phyloP scores from a whole-genome alignment of 2,329 filamentous ascomycete species.

The Hypoxylon sp. region DNA sequence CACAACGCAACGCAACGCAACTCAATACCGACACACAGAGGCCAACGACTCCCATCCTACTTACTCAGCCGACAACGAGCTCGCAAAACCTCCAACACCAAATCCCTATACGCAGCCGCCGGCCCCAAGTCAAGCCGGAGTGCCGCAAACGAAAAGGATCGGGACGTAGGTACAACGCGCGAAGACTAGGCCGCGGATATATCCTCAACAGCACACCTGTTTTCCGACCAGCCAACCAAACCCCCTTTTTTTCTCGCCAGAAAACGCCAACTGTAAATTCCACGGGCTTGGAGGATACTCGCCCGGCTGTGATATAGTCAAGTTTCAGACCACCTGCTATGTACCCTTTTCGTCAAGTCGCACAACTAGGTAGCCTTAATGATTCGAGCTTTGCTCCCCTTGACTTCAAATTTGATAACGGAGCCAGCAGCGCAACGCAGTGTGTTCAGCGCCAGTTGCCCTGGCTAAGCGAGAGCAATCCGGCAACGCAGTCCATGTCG shows the following conservation, averaged over 20 bases:
- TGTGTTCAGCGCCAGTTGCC: slow-evolving; percentile 84
- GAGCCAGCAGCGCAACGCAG: no score
- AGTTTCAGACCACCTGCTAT: slow-evolving; percentile 1
- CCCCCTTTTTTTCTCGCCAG: slow-evolving; percentile 2
- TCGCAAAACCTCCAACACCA: background rate
- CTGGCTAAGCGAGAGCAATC: slow-evolving; percentile 88
- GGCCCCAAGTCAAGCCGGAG: no score
- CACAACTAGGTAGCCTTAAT: background rate
- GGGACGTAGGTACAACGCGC: background rate
- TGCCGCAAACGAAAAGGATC: no score
- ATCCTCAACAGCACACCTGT: slow-evolving; percentile 10
- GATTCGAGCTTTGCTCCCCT: background rate
- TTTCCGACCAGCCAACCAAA: slow-evolving; percentile 14
- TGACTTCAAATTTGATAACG: no score
- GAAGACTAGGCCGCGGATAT: background rate
- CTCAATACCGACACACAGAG: no score
- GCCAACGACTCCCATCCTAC: slow-evolving; percentile 7
- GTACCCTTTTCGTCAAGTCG: no score
- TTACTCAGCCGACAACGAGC: no score
- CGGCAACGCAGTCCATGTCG: slow-evolving; percentile 90
- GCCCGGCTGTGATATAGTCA: slow-evolving; percentile 2
- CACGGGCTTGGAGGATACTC: background rate
- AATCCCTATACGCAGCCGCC: slow-evolving; percentile 1
- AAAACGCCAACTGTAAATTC: slow-evolving; percentile 20
- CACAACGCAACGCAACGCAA: no score